Evolutionary conservation across 2,329 filamentous ascomycete species (phyloP).

Genomic region (Penicillium sp.): DNA sequence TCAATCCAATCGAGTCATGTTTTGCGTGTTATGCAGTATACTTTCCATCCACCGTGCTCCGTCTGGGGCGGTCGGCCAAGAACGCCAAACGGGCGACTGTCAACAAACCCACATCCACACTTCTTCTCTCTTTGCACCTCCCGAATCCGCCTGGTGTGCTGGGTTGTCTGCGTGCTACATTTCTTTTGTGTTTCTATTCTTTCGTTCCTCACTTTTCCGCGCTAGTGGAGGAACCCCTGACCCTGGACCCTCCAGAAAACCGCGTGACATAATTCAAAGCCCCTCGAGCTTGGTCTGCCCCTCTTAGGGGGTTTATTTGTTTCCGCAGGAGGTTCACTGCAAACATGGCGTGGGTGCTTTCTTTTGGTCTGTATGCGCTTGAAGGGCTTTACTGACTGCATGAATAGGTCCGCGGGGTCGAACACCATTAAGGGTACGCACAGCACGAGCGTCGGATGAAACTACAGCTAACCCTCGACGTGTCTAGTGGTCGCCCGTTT

Average conservation of each 20-base stretch:
- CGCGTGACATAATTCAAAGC: slow-evolving; percentile 10
- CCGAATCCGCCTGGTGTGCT: slow-evolving; percentile 3
- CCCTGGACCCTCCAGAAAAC: slow-evolving; percentile 12
- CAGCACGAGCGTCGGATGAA: background rate
- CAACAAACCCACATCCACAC: slow-evolving; percentile 24
- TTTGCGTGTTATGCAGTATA: background rate
- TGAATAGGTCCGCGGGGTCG: slow-evolving; percentile 27
- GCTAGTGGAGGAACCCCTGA: slow-evolving; percentile 20
- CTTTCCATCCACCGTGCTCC: background rate
- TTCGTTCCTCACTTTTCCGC: slow-evolving; percentile 3
- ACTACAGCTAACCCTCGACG: slow-evolving; percentile 43
- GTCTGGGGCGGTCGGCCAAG: slow-evolving; percentile 21
- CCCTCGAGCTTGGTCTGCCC: slow-evolving; percentile 21
- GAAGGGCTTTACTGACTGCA: slow-evolving; percentile 11
- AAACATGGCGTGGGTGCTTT: slow-evolving; percentile 51
- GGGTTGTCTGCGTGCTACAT: slow-evolving; percentile 5
- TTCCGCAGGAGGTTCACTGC: slow-evolving; percentile 17
- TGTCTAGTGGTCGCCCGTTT: slow-evolving; percentile 89
- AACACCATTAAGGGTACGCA: slow-evolving; percentile 58
- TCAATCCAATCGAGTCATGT: background rate
- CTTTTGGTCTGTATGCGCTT: background rate
- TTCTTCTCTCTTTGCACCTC: slow-evolving; percentile 6
- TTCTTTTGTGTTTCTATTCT: slow-evolving; percentile 2
- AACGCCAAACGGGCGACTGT: slow-evolving; percentile 23
- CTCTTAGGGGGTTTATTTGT: slow-evolving; percentile 23